Base-by-base conservation (phyloP, 768 basidiomycete genomes). In the Xerocomellus intermedius region DNA sequence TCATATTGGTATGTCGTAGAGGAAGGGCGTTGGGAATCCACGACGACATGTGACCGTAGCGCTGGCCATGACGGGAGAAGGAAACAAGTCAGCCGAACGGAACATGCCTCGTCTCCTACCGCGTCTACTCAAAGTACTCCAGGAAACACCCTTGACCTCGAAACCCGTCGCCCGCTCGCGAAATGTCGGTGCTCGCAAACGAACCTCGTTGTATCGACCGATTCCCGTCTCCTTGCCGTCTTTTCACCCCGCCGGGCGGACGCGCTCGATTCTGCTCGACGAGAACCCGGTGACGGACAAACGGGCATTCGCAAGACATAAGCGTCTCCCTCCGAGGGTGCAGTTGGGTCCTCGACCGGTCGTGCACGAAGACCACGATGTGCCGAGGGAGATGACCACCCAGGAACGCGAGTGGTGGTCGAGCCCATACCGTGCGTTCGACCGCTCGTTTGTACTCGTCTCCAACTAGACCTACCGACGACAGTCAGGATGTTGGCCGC, bases 71-170 rank as follows among this genome's bases (percentile, higher is more conserved):
- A 30, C 9, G 30, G 30, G 30, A 30, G 30, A 30, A 30, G 30
- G 30, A 30, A 30, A 30, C 10, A 24, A 42, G 28, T 35, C 22
- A 37, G 32, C 45, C 10, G 4, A 39, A 2, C 13, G 21, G 21
- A n/a, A 19, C 54, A 90, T 89, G 88, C 82, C 85, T 65, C 86
- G 87, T 60, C 75, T 91, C 65, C 70, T 89, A 54, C 86, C 86
- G 41, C 86, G 87, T 64, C 81, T 90, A 16, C 69, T 83, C 43
- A 67, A 74, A 53, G 65, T 61, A 21, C 66, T 84, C 42, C 64
- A 69, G 24, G 64, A 75, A 45, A 58, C 71, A 26, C 61, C 45
- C 24, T 42, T 33, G 50, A 16, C 22, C 10, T 26, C 59, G 42
- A 63, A 54, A 48, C 58, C 47, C 50, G 58, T 64, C 52, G 43